Evolutionary conservation across 2,329 filamentous ascomycete genomes (phyloP).

Genomic region (Myriosclerotinia scirpicola): DNA sequence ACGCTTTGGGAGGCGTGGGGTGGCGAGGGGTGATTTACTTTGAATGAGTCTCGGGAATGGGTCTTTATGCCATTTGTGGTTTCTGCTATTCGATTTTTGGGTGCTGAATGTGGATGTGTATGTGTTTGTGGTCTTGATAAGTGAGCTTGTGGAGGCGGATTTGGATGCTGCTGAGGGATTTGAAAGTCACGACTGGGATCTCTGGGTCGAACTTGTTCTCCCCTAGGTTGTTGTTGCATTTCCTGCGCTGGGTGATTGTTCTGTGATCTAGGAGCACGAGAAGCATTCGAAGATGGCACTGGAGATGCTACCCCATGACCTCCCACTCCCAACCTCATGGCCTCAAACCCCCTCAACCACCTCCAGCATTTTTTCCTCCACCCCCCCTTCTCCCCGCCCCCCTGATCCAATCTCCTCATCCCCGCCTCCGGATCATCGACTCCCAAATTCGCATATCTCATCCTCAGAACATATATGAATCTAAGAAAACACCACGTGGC

Average conservation of each 20-base stretch:
- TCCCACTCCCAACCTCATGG: background rate
- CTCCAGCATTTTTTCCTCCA: background rate
- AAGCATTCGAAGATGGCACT: background rate
- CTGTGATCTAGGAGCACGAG: background rate
- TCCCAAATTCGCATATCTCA: background rate
- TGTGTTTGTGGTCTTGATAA: background rate
- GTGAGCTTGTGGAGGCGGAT: too few species aligned
- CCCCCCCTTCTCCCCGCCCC: background rate
- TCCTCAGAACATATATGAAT: background rate
- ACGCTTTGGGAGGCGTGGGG: background rate
- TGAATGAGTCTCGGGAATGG: background rate
- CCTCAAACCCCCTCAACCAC: background rate
- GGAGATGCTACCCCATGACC: background rate
- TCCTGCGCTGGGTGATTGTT: background rate
- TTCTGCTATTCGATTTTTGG: background rate
- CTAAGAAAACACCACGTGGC: background rate
- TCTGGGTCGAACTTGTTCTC: background rate
- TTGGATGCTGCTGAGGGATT: too few species aligned
- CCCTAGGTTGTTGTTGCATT: too few species aligned
- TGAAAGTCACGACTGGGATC: background rate
- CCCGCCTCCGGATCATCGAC: background rate
- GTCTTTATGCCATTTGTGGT: background rate
- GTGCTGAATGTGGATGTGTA: background rate
- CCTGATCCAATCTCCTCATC: fast-evolving
- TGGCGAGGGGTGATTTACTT: background rate